These are phyloP conservation scores for Wickerhamomyces mucosus DNA, from an alignment of 805 yeast genomes.

Conservation along the genomic window DNA sequence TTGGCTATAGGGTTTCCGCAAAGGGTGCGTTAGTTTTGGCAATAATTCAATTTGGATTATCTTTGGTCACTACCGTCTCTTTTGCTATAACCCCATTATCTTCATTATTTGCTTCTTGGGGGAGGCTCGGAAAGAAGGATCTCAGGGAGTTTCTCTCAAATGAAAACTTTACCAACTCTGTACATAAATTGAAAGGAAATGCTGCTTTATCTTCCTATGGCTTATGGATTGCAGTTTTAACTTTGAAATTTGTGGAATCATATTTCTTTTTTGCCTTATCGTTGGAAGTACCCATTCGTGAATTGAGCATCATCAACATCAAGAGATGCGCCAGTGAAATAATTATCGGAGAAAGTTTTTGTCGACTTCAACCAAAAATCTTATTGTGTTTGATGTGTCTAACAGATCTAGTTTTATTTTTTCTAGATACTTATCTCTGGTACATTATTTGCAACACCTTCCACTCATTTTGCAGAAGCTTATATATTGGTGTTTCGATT, in stretches of 20 bases:
- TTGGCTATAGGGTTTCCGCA: slow-evolving; percentile 19
- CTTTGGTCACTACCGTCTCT: slow-evolving; percentile 43
- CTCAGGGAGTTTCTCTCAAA: slow-evolving; percentile 41
- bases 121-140: slow-evolving; percentile 13
- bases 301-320: slow-evolving; percentile 46
- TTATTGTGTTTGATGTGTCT: slow-evolving; percentile 42
- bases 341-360: slow-evolving; percentile 41
- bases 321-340: slow-evolving; percentile 54
- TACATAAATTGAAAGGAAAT: slow-evolving; percentile 42
- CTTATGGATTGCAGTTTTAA: slow-evolving; percentile 58
- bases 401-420: slow-evolving; percentile 62
- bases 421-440: slow-evolving; percentile 80
- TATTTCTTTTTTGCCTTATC: slow-evolving; percentile 71
- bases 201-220: slow-evolving; percentile 55
- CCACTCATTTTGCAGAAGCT: slow-evolving; percentile 62
- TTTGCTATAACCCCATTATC: slow-evolving; percentile 57
- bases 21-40: slow-evolving; percentile 35
- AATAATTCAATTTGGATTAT: slow-evolving; percentile 44
- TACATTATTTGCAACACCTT: slow-evolving; percentile 72
- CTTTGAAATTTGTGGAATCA: slow-evolving; percentile 65
- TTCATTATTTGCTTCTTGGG: slow-evolving; percentile 35
- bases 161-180: slow-evolving; percentile 48
- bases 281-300: slow-evolving; percentile 64
- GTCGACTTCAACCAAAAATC: slow-evolving; percentile 47
- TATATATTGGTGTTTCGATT: slow-evolving; percentile 68